phyloP scores from a whole-genome alignment of 2,329 filamentous ascomycete species.

The Diaporthe capsici region DNA sequence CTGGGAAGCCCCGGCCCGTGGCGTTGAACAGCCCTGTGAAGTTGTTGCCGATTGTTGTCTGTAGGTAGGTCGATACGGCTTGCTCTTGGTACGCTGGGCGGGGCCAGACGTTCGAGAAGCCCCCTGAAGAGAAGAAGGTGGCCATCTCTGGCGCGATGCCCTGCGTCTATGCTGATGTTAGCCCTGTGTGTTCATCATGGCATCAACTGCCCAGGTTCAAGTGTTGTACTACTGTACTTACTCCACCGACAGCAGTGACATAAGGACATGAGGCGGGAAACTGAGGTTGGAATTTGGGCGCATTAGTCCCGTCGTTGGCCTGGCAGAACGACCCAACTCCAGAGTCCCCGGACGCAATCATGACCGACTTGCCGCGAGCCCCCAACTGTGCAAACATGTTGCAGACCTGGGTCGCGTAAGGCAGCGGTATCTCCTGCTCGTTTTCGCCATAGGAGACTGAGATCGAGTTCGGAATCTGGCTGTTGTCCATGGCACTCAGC shows the following conservation, averaged over 20 bases:
- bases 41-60: slow-evolving; percentile 10
- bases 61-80: slow-evolving; percentile 39
- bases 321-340: slow-evolving; percentile 69
- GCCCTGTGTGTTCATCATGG: background rate
- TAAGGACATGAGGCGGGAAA: slow-evolving; percentile 79
- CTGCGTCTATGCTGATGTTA: slow-evolving; percentile 53
- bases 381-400: slow-evolving; percentile 74
- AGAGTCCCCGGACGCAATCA: slow-evolving; percentile 73
- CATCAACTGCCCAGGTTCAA: background rate
- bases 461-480: slow-evolving; percentile 71
- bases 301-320: slow-evolving; percentile 69
- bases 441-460: slow-evolving; percentile 78
- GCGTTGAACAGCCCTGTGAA: slow-evolving; percentile 40
- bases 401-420: slow-evolving; percentile 72
- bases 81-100: slow-evolving; percentile 44
- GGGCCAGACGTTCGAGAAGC: slow-evolving; percentile 49
- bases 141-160: slow-evolving; percentile 49
- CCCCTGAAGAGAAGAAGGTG: slow-evolving; percentile 62
- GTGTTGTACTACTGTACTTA: slow-evolving; percentile 11
- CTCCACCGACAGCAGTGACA: slow-evolving; percentile 75
- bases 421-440: slow-evolving; percentile 69
- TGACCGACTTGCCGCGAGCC: slow-evolving; percentile 72
- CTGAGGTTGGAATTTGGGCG: slow-evolving; percentile 67
- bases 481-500: slow-evolving; percentile 65
- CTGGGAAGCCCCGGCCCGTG: slow-evolving; percentile 71